Evolutionary conservation across 2,329 filamentous ascomycete species (phyloP), one percentile per base, ranked within the genome.

Genomic region (Fusarium sp.): DNA sequence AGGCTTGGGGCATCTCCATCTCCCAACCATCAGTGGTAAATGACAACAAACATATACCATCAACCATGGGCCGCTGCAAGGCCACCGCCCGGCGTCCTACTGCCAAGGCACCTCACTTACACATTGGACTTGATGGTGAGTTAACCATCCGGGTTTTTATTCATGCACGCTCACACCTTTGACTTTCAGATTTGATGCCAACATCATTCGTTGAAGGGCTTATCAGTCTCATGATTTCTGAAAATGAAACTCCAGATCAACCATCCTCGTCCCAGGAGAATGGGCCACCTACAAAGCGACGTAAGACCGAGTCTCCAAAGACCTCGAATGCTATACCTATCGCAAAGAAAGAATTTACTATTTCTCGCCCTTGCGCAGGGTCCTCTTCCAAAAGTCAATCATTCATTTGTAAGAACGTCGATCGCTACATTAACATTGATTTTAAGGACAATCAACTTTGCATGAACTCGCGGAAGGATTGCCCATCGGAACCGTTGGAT

Each of bases 271-370:
- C 59, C 30, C 61, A 22, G 34, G 34, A 55, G 26, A 61, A 56
- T 13, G 75, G 75, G n/a, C 76, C 73, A 24, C 71, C 78, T 22
- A 26, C 66, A 9, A 83, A 83, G 74, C 81, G 81, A 55, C 81
- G 77, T 55, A 83, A 80, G 75, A 70, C 75, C 18, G 62, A 69
- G 24, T 50, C 26, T 50, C 66, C 60, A 55, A 51, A 44, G 41
- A 50, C 22, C 38, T 48, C 59, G 32, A 63, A 60, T 30, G 72
- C 77, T 26, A 77, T 83, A 36, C 75, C 75, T 38, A 54, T 83
- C 22, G 75, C 74, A 22, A 78, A 66, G 48, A 73, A 71, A 38
- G 51, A 72, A 17, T 26, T 82, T 10, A 73, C 60, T 10, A 68
- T 83, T 56, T 75, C 70, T n/a, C 79, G 82, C 15, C 70, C 48